Evolutionary conservation across 1,139 yeast species (phyloP).

Genomic region (Protomyces arabidopsidicola): DNA sequence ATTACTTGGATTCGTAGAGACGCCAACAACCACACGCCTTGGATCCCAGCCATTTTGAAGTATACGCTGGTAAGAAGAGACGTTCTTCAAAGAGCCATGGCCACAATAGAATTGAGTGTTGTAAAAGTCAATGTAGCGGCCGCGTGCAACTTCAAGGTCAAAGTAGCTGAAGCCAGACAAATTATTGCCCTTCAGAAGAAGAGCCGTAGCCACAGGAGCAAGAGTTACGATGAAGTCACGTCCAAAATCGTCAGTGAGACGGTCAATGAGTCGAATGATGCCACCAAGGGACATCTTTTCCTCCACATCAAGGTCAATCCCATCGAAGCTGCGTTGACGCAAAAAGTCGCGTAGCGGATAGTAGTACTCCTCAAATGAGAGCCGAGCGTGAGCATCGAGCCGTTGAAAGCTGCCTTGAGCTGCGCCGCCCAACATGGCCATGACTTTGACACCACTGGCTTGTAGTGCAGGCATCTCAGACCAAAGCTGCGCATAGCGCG

Average conservation of each 20-base stretch:
- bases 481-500: constrained; percentile 8
- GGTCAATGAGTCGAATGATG: constrained; percentile 15
- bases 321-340: not conserved
- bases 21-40: constrained; percentile 7
- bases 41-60: constrained; percentile 6
- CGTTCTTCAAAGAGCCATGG: not conserved
- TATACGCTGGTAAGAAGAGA: not conserved
- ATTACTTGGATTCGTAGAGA: constrained; percentile 6
- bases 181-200: not conserved
- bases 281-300: constrained; percentile 14
- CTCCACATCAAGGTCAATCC: constrained; percentile 20
- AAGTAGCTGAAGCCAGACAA: constrained; percentile 17
- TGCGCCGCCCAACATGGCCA: constrained; percentile 23
- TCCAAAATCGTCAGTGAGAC: not conserved
- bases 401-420: constrained; percentile 8
- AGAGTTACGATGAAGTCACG: constrained; percentile 3
- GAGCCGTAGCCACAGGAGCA: constrained; percentile 22
- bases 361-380: constrained; percentile 3
- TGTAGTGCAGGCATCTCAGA: constrained; percentile 2
- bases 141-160: constrained; percentile 3
- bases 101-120: constrained; percentile 15
- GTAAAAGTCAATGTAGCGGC: constrained; percentile 7
- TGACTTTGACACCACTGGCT: not conserved
- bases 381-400: not conserved
- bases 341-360: not conserved